Conservation (phyloP, 176 grass and related monocot genomes). For the Juncus inflexus region DNA sequence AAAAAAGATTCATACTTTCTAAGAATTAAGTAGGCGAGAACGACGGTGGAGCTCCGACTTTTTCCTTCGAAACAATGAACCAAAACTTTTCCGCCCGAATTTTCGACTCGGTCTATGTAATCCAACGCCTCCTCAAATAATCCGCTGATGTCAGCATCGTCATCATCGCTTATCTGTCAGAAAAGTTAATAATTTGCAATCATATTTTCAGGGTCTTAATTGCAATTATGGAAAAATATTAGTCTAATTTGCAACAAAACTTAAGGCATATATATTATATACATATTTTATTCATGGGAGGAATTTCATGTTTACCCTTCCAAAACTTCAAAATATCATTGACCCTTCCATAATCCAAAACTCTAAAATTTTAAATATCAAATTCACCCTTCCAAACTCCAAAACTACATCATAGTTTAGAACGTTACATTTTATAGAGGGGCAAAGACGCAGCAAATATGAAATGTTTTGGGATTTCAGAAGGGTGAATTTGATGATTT, state of each 20-base stretch:
- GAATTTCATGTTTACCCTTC: background rate
- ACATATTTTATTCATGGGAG: background rate
- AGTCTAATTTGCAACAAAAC: background rate
- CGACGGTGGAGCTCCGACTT: constrained; percentile 83
- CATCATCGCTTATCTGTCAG: constrained; percentile 82
- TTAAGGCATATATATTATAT: background rate
- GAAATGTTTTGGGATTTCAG: no score
- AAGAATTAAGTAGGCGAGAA: constrained; percentile 79
- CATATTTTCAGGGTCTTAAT: no score
- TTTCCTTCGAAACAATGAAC: constrained; percentile 98
- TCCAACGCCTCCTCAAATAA: constrained; percentile 80
- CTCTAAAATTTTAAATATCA: no score
- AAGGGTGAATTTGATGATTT: no score
- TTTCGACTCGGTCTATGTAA: constrained; percentile 55
- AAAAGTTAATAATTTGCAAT: background rate
- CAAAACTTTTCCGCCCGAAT: constrained; percentile 62
- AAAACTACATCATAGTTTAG: no score
- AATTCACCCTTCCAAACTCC: no score
- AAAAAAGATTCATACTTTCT: constrained; percentile 51
- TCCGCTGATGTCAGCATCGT: constrained; percentile 80
- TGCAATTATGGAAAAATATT: background rate
- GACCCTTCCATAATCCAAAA: no score
- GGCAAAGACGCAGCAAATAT: no score
- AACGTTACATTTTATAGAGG: no score
- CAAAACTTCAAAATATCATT: no score